Evolutionary conservation across 1,284 basidiomycete genomes (phyloP).

Genomic region (Earliella scabrosa): DNA sequence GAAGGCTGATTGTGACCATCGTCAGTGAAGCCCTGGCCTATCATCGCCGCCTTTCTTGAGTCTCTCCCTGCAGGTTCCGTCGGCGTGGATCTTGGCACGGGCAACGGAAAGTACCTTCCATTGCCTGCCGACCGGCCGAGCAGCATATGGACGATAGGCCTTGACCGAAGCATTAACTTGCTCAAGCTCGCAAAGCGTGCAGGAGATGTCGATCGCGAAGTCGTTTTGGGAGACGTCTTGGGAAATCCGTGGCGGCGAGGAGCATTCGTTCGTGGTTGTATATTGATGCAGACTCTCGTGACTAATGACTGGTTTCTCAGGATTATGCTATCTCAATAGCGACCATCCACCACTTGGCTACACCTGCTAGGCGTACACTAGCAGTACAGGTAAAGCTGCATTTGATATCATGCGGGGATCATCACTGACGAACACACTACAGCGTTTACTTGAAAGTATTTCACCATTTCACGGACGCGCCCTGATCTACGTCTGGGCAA

Average conservation of each 20-base stretch:
- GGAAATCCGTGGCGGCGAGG: conserved; percentile 72
- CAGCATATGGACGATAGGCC: conserved; percentile 74
- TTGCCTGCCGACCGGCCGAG: conserved; percentile 61
- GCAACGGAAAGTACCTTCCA: conserved; percentile 96
- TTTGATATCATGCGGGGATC: neutral
- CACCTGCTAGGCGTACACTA: conserved; percentile 67
- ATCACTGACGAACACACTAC: neutral
- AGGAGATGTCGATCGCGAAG: conserved; percentile 64
- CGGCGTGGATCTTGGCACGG: conserved; percentile 94
- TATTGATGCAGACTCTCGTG: neutral
- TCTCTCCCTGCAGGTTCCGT: conserved; percentile 78
- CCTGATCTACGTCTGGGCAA: conserved; percentile 98
- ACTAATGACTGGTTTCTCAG: conserved; percentile 45
- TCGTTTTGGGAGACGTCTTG: conserved; percentile 76
- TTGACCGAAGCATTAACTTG: conserved; percentile 82
- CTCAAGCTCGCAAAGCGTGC: conserved; percentile 74
- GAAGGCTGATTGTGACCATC: neutral
- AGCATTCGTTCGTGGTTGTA: conserved; percentile 69
- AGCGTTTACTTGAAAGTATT: conserved; percentile 72
- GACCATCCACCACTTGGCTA: conserved; percentile 93
- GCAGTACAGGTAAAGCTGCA: conserved; percentile 64
- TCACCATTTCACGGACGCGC: conserved; percentile 73
- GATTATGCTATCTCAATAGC: conserved; percentile 96
- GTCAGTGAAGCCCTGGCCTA: conserved; percentile 84
- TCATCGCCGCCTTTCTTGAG: conserved; percentile 83